A percentile compares a stretch with the other conserved stretches of the same genome.
Conservation (phyloP, 768 basidiomycete genomes). For the Xerocomellus amylosporus region DNA sequence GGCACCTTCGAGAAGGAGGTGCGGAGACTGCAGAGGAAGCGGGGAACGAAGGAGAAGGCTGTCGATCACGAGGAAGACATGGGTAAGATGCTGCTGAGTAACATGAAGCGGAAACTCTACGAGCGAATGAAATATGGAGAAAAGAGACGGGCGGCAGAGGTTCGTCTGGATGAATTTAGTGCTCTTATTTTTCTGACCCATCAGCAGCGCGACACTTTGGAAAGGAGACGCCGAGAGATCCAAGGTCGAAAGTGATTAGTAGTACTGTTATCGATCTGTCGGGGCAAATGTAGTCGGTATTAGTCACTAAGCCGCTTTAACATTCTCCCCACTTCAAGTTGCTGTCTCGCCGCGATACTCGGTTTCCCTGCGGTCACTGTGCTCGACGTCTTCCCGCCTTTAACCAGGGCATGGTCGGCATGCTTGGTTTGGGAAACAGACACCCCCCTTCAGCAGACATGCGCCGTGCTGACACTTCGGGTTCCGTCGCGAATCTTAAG, state of each 20-base stretch:
- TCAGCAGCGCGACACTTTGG: slow-evolving; percentile 56
- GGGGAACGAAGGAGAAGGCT: slow-evolving; percentile 30
- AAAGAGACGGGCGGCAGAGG: slow-evolving; percentile 74
- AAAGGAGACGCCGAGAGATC: slow-evolving; percentile 54
- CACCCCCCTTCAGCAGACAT: slow-evolving; percentile 29
- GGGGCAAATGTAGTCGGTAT: neutral
- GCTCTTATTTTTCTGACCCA: slow-evolving; percentile 8
- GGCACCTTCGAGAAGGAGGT: slow-evolving; percentile 76
- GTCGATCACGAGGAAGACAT: slow-evolving; percentile 69
- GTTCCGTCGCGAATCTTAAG: slow-evolving; percentile 30
- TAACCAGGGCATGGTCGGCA: slow-evolving; percentile 35
- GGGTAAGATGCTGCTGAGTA: slow-evolving; percentile 98
- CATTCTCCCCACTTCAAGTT: neutral
- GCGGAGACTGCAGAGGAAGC: slow-evolving; percentile 52
- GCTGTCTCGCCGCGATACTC: neutral
- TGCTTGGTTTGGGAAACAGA: slow-evolving; percentile 37
- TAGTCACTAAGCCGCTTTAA: slow-evolving; percentile 11
- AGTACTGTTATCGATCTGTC: neutral
- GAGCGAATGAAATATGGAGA: slow-evolving; percentile 90
- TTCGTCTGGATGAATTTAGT: slow-evolving; percentile 37
- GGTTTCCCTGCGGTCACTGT: neutral
- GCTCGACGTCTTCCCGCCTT: neutral
- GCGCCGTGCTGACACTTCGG: slow-evolving; percentile 24
- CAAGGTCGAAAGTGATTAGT: slow-evolving; percentile 36
- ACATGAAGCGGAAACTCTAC: slow-evolving; percentile 89